These are phyloP conservation scores for Trichoderma sp. DNA, from an alignment of 2,329 filamentous ascomycete species.

Conservation along the genomic window DNA sequence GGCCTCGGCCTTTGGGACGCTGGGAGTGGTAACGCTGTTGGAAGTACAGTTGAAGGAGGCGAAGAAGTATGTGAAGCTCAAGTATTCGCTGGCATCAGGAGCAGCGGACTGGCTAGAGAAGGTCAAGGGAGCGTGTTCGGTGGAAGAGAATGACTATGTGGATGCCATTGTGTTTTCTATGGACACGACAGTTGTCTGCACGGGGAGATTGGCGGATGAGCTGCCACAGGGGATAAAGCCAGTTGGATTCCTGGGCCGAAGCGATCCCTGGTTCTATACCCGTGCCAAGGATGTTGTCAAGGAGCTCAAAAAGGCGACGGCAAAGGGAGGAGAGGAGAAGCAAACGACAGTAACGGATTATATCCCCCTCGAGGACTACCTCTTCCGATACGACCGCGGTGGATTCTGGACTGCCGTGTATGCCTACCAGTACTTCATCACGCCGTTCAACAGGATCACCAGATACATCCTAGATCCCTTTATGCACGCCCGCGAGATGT, in stretches of 20 bases:
- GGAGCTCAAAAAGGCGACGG: slow-evolving; percentile 28
- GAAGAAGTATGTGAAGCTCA: slow-evolving; percentile 56
- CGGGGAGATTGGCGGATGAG: slow-evolving; percentile 57
- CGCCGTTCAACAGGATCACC: slow-evolving; percentile 65
- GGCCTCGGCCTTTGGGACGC: slow-evolving; percentile 65
- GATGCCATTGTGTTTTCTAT: slow-evolving; percentile 67
- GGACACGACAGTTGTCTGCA: slow-evolving; percentile 59
- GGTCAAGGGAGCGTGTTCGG: slow-evolving; percentile 46
- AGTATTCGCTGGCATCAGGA: slow-evolving; percentile 52
- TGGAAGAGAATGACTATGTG: slow-evolving; percentile 60
- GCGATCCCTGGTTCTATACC: slow-evolving; percentile 74
- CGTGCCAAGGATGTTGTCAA: slow-evolving; percentile 55
- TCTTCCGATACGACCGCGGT: slow-evolving; percentile 71
- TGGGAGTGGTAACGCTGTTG: slow-evolving; percentile 66
- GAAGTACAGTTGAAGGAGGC: slow-evolving; percentile 61
- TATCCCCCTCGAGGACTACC: slow-evolving; percentile 64
- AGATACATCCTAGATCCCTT: slow-evolving; percentile 63
- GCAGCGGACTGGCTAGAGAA: slow-evolving; percentile 41
- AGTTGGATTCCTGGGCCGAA: slow-evolving; percentile 55
- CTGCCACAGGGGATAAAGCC: slow-evolving; percentile 38
- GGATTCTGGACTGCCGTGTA: slow-evolving; percentile 68
- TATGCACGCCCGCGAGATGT: slow-evolving; percentile 65
- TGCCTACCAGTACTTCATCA: slow-evolving; percentile 64
- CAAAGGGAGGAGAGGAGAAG: neutral
- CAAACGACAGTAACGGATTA: slow-evolving; percentile 46